Conservation (phyloP, 805 yeast genomes). For the Candida argentea region DNA sequence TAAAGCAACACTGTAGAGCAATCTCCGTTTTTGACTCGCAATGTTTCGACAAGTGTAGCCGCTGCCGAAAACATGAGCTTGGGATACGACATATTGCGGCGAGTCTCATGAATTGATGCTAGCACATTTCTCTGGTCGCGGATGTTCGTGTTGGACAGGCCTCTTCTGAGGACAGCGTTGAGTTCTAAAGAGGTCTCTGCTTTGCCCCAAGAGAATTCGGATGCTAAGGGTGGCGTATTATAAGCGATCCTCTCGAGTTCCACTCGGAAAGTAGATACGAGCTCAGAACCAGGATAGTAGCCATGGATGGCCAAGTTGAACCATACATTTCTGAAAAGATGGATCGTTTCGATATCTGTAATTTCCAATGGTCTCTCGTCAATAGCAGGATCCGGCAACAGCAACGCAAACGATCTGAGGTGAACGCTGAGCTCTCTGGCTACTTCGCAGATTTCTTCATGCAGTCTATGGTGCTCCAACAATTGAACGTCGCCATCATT, state of each 20-base stretch:
- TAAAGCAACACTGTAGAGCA: constrained; percentile 71
- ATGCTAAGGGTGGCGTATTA: constrained; percentile 39
- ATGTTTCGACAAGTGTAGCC: constrained; percentile 63
- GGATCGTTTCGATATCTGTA: constrained; percentile 39
- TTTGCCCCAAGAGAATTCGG: constrained; percentile 37
- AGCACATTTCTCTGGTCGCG: constrained; percentile 63
- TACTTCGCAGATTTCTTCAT: constrained; percentile 55
- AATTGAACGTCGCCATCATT: constrained; percentile 71
- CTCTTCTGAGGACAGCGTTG: constrained; percentile 83
- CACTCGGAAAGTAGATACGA: constrained; percentile 35
- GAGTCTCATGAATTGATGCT: constrained; percentile 40
- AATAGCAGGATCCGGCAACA: constrained; percentile 48
- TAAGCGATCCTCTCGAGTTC: constrained; percentile 67
- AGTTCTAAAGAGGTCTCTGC: constrained; percentile 88
- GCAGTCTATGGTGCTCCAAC: constrained; percentile 72
- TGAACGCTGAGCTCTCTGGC: constrained; percentile 58
- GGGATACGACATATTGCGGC: constrained; percentile 51
- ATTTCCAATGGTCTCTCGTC: constrained; percentile 33
- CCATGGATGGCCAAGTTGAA: constrained; percentile 91
- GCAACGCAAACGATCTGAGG: constrained; percentile 63
- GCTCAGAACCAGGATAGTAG: constrained; percentile 48
- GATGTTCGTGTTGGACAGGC: constrained; percentile 73
- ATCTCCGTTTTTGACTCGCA: constrained; percentile 72
- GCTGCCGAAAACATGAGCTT: constrained; percentile 85
- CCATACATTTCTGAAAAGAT: constrained; percentile 83